Evolutionary conservation across 2,329 filamentous ascomycete species (phyloP).

Genomic region (Alternaria sp.): DNA sequence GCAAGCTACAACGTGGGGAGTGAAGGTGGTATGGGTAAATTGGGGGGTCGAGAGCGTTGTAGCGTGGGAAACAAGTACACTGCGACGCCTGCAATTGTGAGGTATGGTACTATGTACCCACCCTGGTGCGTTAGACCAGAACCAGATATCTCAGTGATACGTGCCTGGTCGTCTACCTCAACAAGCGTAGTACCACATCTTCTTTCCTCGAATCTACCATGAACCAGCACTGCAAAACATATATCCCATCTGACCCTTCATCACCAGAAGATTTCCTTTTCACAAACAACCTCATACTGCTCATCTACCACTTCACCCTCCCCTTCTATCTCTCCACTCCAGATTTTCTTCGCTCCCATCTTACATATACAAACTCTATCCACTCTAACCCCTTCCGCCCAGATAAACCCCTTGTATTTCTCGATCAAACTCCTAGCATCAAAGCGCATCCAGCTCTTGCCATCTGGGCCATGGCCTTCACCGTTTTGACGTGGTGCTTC

Average conservation of each 20-base stretch:
- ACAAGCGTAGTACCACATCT: too few relatives aligned
- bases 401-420: constrained; percentile 70
- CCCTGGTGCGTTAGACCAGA: too few relatives aligned
- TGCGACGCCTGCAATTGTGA: too few relatives aligned
- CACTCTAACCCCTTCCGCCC: constrained; percentile 74
- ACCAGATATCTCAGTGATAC: too few relatives aligned
- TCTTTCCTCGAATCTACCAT: too few relatives aligned
- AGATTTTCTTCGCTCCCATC: constrained; percentile 81
- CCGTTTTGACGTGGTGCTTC: not conserved
- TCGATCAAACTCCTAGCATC: constrained; percentile 56
- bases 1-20: constrained; percentile 5
- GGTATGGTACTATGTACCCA: too few relatives aligned
- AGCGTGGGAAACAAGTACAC: too few relatives aligned
- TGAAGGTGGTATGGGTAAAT: not conserved
- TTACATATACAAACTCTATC: constrained; percentile 79
- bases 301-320: constrained; percentile 60
- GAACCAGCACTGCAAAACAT: too few relatives aligned
- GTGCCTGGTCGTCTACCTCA: too few relatives aligned
- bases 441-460: constrained; percentile 49
- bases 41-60: too few relatives aligned
- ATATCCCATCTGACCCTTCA: not conserved
- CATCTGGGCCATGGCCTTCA: constrained; percentile 18
- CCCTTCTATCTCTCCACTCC: constrained; percentile 48
- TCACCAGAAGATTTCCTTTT: constrained; percentile 28
- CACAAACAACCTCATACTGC: constrained; percentile 61